These are phyloP conservation scores for Pseudogymnoascus sp. DNA, from an alignment of 2,329 filamentous ascomycete species.

Conservation along the genomic window DNA sequence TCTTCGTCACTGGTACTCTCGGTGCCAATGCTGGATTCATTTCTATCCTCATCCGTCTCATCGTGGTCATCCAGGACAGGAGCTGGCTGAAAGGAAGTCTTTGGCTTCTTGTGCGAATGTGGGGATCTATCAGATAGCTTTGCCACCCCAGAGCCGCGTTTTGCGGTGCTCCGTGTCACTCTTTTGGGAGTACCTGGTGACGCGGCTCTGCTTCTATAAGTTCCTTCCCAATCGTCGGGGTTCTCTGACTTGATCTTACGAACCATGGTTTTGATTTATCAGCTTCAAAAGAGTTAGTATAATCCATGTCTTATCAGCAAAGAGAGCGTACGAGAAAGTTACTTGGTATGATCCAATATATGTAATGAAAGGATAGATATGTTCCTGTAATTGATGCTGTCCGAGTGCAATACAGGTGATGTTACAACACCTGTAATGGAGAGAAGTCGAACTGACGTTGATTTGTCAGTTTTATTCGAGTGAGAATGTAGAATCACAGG, in stretches of 20 bases:
- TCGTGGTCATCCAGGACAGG: not conserved
- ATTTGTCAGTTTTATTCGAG: not conserved
- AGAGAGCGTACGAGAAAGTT: not conserved
- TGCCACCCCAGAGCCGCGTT: not conserved
- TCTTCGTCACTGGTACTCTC: conserved; percentile 2
- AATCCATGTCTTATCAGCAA: too few relatives aligned
- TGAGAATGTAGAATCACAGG: not conserved
- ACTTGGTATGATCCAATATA: not conserved
- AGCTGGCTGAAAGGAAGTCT: not conserved
- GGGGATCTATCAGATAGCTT: not conserved
- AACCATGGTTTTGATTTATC: not conserved
- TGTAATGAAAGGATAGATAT: not conserved
- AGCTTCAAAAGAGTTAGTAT: not conserved
- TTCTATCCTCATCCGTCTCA: not conserved
- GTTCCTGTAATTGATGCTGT: not conserved
- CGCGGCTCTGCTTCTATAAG: not conserved
- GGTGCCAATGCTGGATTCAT: not conserved
- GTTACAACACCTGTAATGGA: not conserved
- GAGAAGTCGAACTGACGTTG: not conserved
- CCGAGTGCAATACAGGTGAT: not conserved
- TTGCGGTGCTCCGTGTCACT: not conserved
- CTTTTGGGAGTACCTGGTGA: not conserved
- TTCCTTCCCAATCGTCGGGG: not conserved
- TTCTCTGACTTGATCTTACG: not conserved
- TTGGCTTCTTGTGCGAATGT: not conserved